These are phyloP conservation scores for Teratosphaeria zuluensis DNA, from an alignment of 2,329 filamentous ascomycete genomes.

Conservation along the genomic window DNA sequence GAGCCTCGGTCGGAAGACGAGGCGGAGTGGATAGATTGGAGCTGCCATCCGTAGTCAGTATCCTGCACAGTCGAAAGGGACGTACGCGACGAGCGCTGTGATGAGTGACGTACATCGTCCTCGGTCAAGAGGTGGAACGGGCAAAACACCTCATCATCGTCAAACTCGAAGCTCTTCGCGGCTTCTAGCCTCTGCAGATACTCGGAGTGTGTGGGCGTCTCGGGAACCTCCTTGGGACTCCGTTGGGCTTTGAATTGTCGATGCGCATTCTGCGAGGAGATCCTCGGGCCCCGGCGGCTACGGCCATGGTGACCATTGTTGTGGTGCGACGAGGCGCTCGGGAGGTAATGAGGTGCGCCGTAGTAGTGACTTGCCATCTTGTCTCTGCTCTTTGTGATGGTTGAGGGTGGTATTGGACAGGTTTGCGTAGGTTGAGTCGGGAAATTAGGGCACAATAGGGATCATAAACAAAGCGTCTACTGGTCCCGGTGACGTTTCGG, in stretches of 20 bases:
- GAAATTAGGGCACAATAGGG: constrained; percentile 1
- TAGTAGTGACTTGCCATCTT: constrained; percentile 43
- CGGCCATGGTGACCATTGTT: constrained; percentile 76
- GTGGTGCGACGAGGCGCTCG: constrained; percentile 41
- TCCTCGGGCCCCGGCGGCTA: constrained; percentile 71
- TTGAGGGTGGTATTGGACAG: not conserved
- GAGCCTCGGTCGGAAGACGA: constrained; percentile 87
- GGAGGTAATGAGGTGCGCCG: constrained; percentile 35
- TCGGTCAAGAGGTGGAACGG: constrained; percentile 79
- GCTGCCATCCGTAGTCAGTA: constrained; percentile 43
- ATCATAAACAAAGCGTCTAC: constrained; percentile 2
- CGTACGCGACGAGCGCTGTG: constrained; percentile 3
- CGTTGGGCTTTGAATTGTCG: constrained; percentile 71
- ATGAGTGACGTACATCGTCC: constrained; percentile 60
- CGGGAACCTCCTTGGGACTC: constrained; percentile 75
- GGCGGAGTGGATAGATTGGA: constrained; percentile 77
- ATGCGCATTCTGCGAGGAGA: constrained; percentile 74
- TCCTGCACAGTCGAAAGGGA: constrained; percentile 12
- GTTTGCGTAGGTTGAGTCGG: not conserved
- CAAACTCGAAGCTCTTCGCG: constrained; percentile 85
- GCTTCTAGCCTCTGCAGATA: constrained; percentile 87
- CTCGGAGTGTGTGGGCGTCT: constrained; percentile 62
- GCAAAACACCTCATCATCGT: constrained; percentile 94
- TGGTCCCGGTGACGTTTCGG: not conserved
- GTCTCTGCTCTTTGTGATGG: not conserved